Base-by-base conservation (phyloP, 371 early-diverging fungal genomes). In the Chytridium lagenaria region DNA sequence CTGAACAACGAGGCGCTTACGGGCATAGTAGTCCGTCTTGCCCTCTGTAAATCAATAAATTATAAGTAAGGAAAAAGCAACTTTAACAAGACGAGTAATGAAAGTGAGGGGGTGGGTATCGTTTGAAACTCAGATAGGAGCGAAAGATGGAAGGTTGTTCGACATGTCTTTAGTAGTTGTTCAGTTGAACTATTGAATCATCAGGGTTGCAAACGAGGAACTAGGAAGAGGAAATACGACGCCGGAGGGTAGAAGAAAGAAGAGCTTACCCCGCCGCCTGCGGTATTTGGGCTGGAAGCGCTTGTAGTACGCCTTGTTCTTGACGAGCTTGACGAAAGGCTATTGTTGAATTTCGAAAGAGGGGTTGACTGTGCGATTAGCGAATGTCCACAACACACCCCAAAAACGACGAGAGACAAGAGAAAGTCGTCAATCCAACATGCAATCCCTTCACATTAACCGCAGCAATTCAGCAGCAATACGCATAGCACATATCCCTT, bases 21-120 rank as follows among this genome's bases (percentile, higher is more conserved):
- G 93, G 81, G 99, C 99, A 85, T 96, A 98, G 98, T 99, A 99
- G 91, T 99, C 99, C 81, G 99, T 99, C 93, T 99, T 99, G 71
- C 99, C 99, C 95, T 99, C 98, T 95, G 78, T 37, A 51, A 49
- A 0, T 5, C 22, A 69, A 36, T 30, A 52, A 33, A 38, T 39
- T 23, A 39, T 31, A n/a, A 40, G 59, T 16, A 50, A 33, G 31
- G 19, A 59, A 33, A 28, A 36, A 44, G 28, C 30, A 22, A 30
- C 22, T 26, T 31, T 36, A 5, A 37, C 30, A 33, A 31, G 23
- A 38, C 23, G 10, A 52, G 50, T 15, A 19, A 19, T 66, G 49
- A 33, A 22, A 40, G 49, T n/a, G 52, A n/a, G 31, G 36, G 36
- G n/a, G 68, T 40, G n/a, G 44, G 15, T 30, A 67, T 19, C 12